Evolutionary conservation across 495 filamentous ascomycete genomes (phyloP), one percentile per base, ranked within the genome.

Genomic region (Aspergillus campestris): DNA sequence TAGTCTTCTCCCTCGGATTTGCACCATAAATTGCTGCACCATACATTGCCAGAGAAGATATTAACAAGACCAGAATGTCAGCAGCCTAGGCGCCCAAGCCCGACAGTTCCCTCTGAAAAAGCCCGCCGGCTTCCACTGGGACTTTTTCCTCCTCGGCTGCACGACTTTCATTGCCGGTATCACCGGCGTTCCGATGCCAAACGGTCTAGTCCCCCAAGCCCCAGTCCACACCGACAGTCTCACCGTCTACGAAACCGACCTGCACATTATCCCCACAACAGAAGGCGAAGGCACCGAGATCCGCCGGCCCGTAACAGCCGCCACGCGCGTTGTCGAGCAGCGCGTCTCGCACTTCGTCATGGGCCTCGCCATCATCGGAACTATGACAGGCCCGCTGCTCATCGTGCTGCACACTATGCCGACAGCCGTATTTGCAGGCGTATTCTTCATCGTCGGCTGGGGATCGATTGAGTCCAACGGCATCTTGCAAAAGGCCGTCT

Each of bases 101-200:
- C 86, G 80, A 38, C 82, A 91, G 52, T 94, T 91, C 58, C 87
- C 87, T 3, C 74, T 92, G 27, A 73, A 73, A 14, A 94, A 94
- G 50, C 88, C 88, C 4, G 84, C 85, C 14, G 87, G 87, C 29
- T 94, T 94, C 61, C 87, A 91, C 70, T 94, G 87, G 86, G 87
- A 91, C 58, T 65, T 94, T 45, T 91, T 92, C 70, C 78, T 92
- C 39, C 79, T 92, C 3, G 87, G 87, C 15, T 66, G 84, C 18
- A 92, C 88, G 9, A 89, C 87, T 0, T 83, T 82, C 44, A 60
- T 91, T 24, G 79, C 82, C 11, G 88, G 87, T 5, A 67, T 94
- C 7, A 67, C 89, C 9, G 87, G 88, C 0, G 73, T 92, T 13
- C 87, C 88, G 12, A 81, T 87, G 49, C 88, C 87, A 27, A 92